Evolutionary conservation across 2,329 filamentous ascomycete genomes (phyloP), one percentile per base, ranked within the genome.

Genomic region (Hymenoscyphus scutula): DNA sequence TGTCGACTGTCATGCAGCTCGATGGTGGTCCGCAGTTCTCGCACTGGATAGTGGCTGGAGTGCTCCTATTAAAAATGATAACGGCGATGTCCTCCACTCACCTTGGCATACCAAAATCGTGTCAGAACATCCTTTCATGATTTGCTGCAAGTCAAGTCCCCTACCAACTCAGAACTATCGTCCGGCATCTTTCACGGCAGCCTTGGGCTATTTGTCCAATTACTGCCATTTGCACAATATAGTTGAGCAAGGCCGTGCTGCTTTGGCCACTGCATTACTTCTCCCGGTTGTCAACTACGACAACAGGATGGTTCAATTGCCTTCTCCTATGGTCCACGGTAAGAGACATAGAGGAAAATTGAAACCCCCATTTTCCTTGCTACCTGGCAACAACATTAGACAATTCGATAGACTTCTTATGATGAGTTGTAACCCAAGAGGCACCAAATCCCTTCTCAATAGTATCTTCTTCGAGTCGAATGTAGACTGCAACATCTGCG

Each of bases 1-100:
- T 56, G 66, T 73, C 57, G 61, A 67, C 19, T 59, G 67, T 54
- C 69, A 67, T 45, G 69, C 71, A 19, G 69, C 65, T 65, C 64
- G 64, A n/a, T 76, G 72, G 72, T 75, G 73, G 73, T 58, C 60
- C 62, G 64, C 67, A 25, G 61, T 75, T 59, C 66, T 74, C 5
- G 69, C 67, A 2, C 19, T 59, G 25, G 68, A 66, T 38, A 55
- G 66, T 5, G 67, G 71, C 48, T 75, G 71, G 74, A 59, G 63
- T 53, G 67, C 70, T 41, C 54, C 63, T 60, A 69, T 68, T 60
- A 37, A 11, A 55, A 69, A 56, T 29, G 61, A 67, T 37, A 66
- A 63, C 48, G 68, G 71, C 30, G 30, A 45, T 51, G 71, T 64
- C 51, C 67, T 71, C 38, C 59, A 65, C 62, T 71, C 69, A 45